Conservation (phyloP, 164 flowering plant genomes). For the Liquidambar formosana region DNA sequence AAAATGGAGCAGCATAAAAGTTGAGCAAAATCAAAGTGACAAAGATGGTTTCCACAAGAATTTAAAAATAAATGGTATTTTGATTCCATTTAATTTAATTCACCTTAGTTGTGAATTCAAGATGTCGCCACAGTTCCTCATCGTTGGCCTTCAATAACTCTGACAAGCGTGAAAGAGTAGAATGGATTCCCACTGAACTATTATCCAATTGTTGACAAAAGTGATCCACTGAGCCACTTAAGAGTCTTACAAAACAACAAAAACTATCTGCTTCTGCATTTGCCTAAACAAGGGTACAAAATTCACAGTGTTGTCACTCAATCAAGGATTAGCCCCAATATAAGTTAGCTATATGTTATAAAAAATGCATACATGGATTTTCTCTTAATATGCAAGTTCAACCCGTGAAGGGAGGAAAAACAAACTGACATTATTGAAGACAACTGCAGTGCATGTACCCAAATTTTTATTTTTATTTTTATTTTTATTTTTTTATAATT, state of each 20-base stretch:
- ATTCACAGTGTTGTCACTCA: neutral
- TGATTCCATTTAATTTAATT: neutral
- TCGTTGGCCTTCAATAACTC: conserved; percentile 58
- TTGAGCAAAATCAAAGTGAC: neutral
- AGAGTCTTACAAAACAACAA: conserved; percentile 65
- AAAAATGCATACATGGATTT: neutral
- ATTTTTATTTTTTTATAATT: too few relatives aligned
- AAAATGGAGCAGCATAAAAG: neutral
- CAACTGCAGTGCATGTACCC: too few relatives aligned
- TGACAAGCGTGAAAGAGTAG: conserved; percentile 62
- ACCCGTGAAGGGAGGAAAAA: neutral
- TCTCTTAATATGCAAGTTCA: neutral
- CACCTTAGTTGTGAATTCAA: conserved; percentile 58
- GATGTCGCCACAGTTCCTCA: conserved; percentile 70
- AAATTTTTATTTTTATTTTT: too few relatives aligned
- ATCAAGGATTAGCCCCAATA: neutral
- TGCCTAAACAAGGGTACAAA: conserved; percentile 35
- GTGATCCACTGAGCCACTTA: conserved; percentile 76
- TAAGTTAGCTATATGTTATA: neutral
- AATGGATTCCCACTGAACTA: conserved; percentile 61
- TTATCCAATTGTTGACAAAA: conserved; percentile 71
- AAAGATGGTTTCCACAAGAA: neutral
- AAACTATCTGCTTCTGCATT: conserved; percentile 83
- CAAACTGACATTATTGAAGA: neutral
- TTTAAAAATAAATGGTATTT: neutral